Percentiles rank a stretch among this genome's conserved stretches.
These are phyloP conservation scores for Phytophthora syringae DNA, from an alignment of 352 stramenopile genomes.

Conservation along the genomic window DNA sequence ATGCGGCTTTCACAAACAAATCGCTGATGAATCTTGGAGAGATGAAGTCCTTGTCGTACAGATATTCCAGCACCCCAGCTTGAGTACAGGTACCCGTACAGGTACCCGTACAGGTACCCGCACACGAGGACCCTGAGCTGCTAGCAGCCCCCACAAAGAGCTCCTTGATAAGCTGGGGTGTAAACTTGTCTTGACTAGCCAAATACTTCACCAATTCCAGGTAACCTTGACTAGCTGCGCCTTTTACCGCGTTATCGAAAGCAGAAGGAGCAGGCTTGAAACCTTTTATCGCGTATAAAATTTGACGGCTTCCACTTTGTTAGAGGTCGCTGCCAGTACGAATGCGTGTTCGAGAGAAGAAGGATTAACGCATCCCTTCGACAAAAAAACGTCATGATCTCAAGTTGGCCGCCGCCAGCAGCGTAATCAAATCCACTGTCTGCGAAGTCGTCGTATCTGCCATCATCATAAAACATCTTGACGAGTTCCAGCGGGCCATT, in stretches of 20 bases:
- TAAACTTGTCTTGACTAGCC: neutral
- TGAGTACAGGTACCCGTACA: neutral
- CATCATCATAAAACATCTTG: neutral
- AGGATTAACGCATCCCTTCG: neutral
- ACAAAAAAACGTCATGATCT: conserved; percentile 8
- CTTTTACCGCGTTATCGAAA: neutral
- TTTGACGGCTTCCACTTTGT: neutral
- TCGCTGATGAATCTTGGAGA: neutral
- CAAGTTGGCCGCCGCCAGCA: conserved; percentile 1
- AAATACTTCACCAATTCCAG: conserved; percentile 1
- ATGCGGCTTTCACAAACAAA: neutral
- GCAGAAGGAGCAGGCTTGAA: neutral
- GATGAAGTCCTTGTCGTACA: neutral
- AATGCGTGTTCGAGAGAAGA: neutral
- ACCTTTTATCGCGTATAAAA: neutral
- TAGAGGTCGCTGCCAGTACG: neutral
- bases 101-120: no score
- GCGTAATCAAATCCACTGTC: neutral
- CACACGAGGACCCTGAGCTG: neutral
- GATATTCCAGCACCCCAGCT: neutral
- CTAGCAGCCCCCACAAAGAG: neutral
- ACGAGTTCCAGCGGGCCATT: neutral
- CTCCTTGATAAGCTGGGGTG: neutral
- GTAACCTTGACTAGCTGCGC: neutral
- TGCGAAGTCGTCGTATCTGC: neutral